Conservation (phyloP, 1,284 basidiomycete genomes). For the Ganoderma leucocontextum region DNA sequence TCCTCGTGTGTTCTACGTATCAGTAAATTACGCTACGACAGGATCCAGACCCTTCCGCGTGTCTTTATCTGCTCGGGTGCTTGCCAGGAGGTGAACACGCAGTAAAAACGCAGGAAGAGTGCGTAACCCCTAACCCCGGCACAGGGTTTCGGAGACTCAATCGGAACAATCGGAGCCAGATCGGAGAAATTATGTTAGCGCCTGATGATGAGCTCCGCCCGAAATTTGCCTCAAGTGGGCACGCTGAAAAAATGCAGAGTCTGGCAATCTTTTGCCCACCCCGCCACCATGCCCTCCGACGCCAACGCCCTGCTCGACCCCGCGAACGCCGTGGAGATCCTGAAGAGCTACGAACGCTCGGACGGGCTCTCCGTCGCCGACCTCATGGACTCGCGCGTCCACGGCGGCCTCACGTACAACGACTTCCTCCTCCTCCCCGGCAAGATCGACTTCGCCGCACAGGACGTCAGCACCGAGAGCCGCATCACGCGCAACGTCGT, state of each 20-base stretch:
- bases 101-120: not conserved
- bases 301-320: slow-evolving; percentile 61
- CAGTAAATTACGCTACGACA: not conserved
- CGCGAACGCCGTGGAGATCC: slow-evolving; percentile 73
- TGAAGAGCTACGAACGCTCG: slow-evolving; percentile 75
- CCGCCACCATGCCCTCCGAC: slow-evolving; percentile 38
- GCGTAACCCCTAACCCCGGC: slow-evolving; percentile 15
- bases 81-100: not conserved
- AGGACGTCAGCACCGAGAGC: slow-evolving; percentile 85
- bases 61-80: not conserved
- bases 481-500: slow-evolving; percentile 91
- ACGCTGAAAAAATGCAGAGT: slow-evolving; percentile 26
- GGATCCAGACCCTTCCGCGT: not conserved
- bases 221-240: slow-evolving; percentile 18
- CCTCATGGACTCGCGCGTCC: slow-evolving; percentile 89
- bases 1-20: not conserved
- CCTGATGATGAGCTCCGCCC: slow-evolving; percentile 17
- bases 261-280: slow-evolving; percentile 38
- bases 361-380: slow-evolving; percentile 91
- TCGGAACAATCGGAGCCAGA: not conserved
- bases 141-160: slow-evolving; percentile 13
- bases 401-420: slow-evolving; percentile 97
- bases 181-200: slow-evolving; percentile 3
- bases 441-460: slow-evolving; percentile 93
- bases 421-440: slow-evolving; percentile 95